These are phyloP conservation scores for Exidia glandulosa DNA, from an alignment of 768 basidiomycete species.

Conservation along the genomic window DNA sequence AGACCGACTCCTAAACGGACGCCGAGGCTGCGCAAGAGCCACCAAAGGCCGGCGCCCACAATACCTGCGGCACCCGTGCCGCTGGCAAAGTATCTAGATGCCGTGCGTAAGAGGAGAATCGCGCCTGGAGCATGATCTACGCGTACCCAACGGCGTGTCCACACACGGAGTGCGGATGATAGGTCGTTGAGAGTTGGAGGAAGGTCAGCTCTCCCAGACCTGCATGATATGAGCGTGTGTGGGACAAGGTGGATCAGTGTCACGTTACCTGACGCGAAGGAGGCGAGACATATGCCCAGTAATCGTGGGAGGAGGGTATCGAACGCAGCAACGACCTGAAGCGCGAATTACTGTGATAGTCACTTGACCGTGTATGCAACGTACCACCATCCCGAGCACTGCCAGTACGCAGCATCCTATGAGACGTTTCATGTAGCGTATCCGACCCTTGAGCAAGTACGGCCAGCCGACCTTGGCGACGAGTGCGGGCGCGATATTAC, in stretches of 20 bases:
- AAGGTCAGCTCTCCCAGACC: constrained; percentile 93
- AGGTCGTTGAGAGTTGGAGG: constrained; percentile 83
- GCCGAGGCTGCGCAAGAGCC: constrained; percentile 78
- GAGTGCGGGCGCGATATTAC: constrained; percentile 85
- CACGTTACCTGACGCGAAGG: constrained; percentile 79
- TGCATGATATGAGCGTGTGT: constrained; percentile 17
- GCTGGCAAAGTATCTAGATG: constrained; percentile 71
- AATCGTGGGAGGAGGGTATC: constrained; percentile 56
- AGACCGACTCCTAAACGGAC: constrained; percentile 75
- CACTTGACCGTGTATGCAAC: constrained; percentile 17
- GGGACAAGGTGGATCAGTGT: not conserved
- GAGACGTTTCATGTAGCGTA: constrained; percentile 69
- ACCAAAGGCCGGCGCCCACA: constrained; percentile 89
- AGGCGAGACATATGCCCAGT: constrained; percentile 71
- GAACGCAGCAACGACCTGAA: constrained; percentile 67
- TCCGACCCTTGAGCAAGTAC: constrained; percentile 74
- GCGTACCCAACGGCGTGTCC: constrained; percentile 73
- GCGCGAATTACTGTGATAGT: not conserved
- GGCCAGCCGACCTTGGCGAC: constrained; percentile 88
- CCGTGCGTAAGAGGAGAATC: not conserved
- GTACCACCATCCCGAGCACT: constrained; percentile 77
- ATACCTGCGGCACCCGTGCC: constrained; percentile 94
- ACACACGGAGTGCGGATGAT: constrained; percentile 52
- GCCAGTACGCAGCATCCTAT: constrained; percentile 65
- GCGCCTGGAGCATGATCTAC: not conserved